Conservation (phyloP, 2,329 filamentous ascomycete genomes). For the Zalaria sp. region DNA sequence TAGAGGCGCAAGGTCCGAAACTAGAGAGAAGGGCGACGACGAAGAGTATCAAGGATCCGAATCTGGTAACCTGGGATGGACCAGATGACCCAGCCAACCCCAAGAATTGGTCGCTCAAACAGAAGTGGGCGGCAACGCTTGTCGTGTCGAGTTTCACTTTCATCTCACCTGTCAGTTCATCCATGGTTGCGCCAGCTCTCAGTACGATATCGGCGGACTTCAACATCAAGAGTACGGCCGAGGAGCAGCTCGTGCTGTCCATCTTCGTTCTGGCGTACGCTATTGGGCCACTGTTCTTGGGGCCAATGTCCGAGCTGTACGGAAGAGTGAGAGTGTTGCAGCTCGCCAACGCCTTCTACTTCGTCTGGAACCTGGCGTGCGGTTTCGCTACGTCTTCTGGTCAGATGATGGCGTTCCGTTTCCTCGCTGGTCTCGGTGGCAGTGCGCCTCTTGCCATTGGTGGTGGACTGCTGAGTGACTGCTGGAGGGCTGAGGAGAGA, state of each 20-base stretch:
- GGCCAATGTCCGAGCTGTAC: conserved; percentile 22
- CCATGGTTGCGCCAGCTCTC: conserved; percentile 24
- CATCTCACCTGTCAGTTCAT: conserved; percentile 23
- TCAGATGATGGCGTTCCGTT: conserved; percentile 22
- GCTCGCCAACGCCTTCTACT: conserved; percentile 22
- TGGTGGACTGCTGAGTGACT: conserved; percentile 18
- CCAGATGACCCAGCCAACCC: conserved; percentile 31
- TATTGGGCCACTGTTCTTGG: conserved; percentile 21
- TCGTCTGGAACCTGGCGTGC: conserved; percentile 22
- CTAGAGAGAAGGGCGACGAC: conserved; percentile 10
- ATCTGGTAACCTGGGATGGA: conserved; percentile 30
- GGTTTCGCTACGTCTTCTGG: conserved; percentile 18
- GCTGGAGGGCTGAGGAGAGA: conserved; percentile 14
- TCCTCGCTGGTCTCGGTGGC: conserved; percentile 23
- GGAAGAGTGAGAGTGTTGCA: conserved; percentile 21
- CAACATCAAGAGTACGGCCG: conserved; percentile 11
- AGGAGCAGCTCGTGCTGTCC: conserved; percentile 17
- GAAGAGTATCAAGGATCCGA: conserved; percentile 14
- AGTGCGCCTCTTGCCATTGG: conserved; percentile 23
- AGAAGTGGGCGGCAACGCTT: conserved; percentile 30
- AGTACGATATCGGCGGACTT: conserved; percentile 15
- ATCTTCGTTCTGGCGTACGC: conserved; percentile 24
- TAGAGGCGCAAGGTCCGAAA: conserved; percentile 4
- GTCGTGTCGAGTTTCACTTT: conserved; percentile 27
- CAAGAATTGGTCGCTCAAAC: conserved; percentile 29